Base-by-base conservation (phyloP, 345 rosid genomes). In the Conringia planisiliqua region DNA sequence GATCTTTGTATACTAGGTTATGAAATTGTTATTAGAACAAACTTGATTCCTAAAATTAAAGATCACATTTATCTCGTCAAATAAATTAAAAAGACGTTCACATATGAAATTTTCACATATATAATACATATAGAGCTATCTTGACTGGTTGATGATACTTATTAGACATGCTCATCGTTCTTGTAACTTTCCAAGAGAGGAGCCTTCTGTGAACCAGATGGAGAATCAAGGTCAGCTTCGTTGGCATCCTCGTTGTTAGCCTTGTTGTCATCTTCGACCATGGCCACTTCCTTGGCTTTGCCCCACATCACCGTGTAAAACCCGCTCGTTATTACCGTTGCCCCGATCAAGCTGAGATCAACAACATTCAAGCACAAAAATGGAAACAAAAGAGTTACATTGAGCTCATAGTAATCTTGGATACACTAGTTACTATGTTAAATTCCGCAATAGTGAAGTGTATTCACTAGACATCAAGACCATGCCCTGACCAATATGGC, bases 261-360 rank as follows among this genome's bases (percentile, higher is more conserved):
- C 63, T 27, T 70, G 6, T 40, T 78, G 51, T 3, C 68, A 13
- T 83, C 96, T 57, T 85, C 92, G 30, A 35, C 77, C 59, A 82
- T 61, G 26, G 82, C 90, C 18, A 44, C 70, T 74, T 93, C 94
- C 69, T 86, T 89, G 6, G 85, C 78, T 79, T 93, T 91, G 9
- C 98, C 97, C 98, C 98, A 93, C 86, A 93, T 87, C 14, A 91
- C 92, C 1, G 86, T 87, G 54, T 91, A 91, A 68, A 93, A 93
- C 42, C 98, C 97, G 0, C 86, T 38, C 1, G 97, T 84, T 76
- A 93, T 89, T 18, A 86, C 78, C 1, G 83, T 80, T 60, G 96
- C 96, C 27, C 97, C 98, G 2, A 89, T 77, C 13, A 90, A 69
- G 62, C 98, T 90, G 85, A 48, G 6, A 42, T 26, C 65, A 46